Evolutionary conservation across 192 early-diverging fungal genomes (phyloP), one percentile per base, ranked within the genome.

Genomic region (Pilaira anomala): DNA sequence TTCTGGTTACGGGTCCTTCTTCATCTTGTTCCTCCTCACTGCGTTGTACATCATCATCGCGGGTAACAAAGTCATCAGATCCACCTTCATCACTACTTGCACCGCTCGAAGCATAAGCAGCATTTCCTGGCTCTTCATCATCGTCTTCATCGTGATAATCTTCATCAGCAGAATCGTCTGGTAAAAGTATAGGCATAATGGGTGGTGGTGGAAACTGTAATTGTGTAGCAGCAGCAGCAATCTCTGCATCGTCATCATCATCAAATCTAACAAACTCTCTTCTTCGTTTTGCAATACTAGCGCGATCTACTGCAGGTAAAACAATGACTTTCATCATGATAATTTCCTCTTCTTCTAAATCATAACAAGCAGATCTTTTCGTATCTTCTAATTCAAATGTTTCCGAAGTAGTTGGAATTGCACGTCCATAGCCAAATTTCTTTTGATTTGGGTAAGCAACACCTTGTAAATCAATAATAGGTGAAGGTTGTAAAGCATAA

Each of bases 401-500:
- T 1, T 72, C 72, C 18, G 66, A 57, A 6, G 76, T 71, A 4
- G 85, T 74, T 9, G 83, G 75, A 18, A 91, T 78, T 36, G 78
- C 68, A 9, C 82, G 71, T 3, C 90, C 74, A 54, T 80, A 87
- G 14, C 74, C 75, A 26, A 80, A 70, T 18, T 77, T 80, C 33
- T 72, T 80, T 48, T 90, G 87, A 18, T 72, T 68, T 6, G 82
- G 75, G 66, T 91, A 88, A 30, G 85, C 81, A 1, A 82, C 77
- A 33, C 87, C 88, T 56, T 83, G 85, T 75, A 81, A 83, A 68
- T 87, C 86, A 58, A 86, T 76, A 40, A 89, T 76, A 18, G 81
- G 72, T 33, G 79, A 78, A 45, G 79, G 76, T 2, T 76, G 78
- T 51, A 90, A 77, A 22, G 83, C 67, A 60, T 92, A 86, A 12